These are phyloP conservation scores for Ogataea hybrid DNA, from an alignment of 1,139 yeast species.

Conservation along the genomic window DNA sequence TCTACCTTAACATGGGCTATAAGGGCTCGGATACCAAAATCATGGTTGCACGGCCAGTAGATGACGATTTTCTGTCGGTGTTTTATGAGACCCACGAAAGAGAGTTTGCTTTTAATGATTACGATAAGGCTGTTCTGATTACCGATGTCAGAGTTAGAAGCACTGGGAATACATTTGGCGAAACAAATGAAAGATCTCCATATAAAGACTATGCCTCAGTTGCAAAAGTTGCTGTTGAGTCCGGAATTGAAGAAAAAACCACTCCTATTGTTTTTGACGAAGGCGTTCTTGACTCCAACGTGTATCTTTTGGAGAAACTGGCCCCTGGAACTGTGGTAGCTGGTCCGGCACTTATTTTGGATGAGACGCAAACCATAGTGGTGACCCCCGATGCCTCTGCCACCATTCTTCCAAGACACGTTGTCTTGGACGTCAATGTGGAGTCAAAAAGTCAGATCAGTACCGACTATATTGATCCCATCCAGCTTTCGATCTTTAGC, in stretches of 20 bases:
- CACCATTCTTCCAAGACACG: conserved; percentile 52
- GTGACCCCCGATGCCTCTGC: conserved; percentile 69
- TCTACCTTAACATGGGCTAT: conserved; percentile 68
- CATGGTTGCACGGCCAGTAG: conserved; percentile 46
- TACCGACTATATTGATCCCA: conserved; percentile 39
- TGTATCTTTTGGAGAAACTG: conserved; percentile 35
- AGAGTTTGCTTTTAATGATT: conserved; percentile 65
- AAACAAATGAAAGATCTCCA: conserved; percentile 6
- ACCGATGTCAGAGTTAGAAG: conserved; percentile 77
- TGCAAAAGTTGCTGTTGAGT: conserved; percentile 8
- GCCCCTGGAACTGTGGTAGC: conserved; percentile 47
- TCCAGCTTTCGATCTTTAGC: conserved; percentile 73
- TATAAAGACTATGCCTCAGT: conserved; percentile 28
- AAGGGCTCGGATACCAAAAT: conserved; percentile 81
- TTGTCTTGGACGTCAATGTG: conserved; percentile 37
- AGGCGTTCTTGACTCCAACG: conserved; percentile 38
- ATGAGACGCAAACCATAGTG: conserved; percentile 78
- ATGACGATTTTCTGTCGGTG: conserved; percentile 9
- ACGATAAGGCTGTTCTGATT: conserved; percentile 56
- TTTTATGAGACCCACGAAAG: conserved; percentile 42
- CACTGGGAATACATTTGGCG: conserved; percentile 36
- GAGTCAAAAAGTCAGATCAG: conserved; percentile 4
- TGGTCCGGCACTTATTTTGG: conserved; percentile 82
- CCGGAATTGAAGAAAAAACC: conserved; percentile 12
- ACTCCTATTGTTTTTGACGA: conserved; percentile 34